A percentile compares a stretch with the other conserved stretches of the same genome.
Evolutionary conservation across 2,329 filamentous ascomycete species (phyloP).

Genomic region (Xylaria sp.): DNA sequence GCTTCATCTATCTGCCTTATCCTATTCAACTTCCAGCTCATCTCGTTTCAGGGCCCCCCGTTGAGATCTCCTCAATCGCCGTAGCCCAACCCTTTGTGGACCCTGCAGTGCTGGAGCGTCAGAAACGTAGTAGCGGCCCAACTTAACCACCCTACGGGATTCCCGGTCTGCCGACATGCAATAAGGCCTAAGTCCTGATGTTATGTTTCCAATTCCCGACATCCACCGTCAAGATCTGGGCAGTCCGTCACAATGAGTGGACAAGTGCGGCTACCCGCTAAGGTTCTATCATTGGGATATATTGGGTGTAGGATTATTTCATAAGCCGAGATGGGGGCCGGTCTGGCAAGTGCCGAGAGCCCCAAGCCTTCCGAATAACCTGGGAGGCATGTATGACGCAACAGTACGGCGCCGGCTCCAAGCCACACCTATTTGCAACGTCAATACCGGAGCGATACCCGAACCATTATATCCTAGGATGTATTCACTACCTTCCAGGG

Average conservation of each 20-base stretch:
- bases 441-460: background rate
- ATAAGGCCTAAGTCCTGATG: background rate
- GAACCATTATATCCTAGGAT: background rate
- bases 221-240: background rate
- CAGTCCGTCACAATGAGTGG: background rate
- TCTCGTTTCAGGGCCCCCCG: slow-evolving; percentile 25
- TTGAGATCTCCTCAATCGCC: slow-evolving; percentile 33
- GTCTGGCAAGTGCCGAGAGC: background rate
- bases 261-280: background rate
- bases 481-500: background rate
- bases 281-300: background rate
- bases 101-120: slow-evolving; percentile 34
- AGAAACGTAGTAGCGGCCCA: slow-evolving; percentile 8
- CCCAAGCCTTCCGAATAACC: background rate
- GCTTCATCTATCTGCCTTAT: slow-evolving; percentile 8
- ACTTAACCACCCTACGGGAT: slow-evolving; percentile 5
- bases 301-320: background rate
- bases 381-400: background rate
- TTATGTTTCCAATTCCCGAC: background rate
- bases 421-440: background rate
- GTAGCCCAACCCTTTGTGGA: slow-evolving; percentile 40
- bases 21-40: slow-evolving; percentile 6
- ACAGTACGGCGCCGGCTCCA: background rate
- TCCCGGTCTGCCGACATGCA: slow-evolving; percentile 1
- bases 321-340: background rate